Evolutionary conservation across 768 basidiomycete genomes (phyloP), one percentile per base, ranked within the genome.

Genomic region (Termitomyces sp.): DNA sequence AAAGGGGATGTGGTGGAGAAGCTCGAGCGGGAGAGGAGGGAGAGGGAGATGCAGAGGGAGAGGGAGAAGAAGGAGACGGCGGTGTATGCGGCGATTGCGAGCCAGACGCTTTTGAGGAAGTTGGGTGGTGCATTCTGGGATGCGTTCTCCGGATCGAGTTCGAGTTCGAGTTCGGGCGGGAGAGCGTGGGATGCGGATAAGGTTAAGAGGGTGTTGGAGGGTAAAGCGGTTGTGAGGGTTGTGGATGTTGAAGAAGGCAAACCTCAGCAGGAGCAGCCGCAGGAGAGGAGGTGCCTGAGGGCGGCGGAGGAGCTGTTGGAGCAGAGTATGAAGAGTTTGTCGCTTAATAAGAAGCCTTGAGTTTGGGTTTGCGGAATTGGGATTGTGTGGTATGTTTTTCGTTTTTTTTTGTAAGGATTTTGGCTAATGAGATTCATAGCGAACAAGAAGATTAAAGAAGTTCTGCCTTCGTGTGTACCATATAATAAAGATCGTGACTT

Each of bases 51-150:
- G 63, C 71, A 55, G 65, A 63, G 46, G 58, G 63, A 68, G 56
- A 66, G 71, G 54, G 72, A 75, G 53, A 69, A 69, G 57, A 69
- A 70, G 56, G 72, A 78, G 46, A 73, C 79, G 13, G 83, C 82
- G 7, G 73, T 85, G 63, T 73, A 85, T 16, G 91, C 91, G 11
- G 80, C 82, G n/a, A 75, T 91, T 58, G 91, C 90, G 9, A 82
- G 83, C 43, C 86, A 91, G 71, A 94, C 92, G 0, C 71, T 95
- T 29, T 60, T 89, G 49, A 72, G 75, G 63, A 85, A 84, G 64
- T 76, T 94, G 31, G 85, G 88, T 5, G 67, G 74, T 20, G 89
- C 91, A 41, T 94, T 94, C 73, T 90, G 91, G 88, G 91, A 92
- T 58, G 93, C 93, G 15, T 94, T 94, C 70, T 78, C 85, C n/a